Evolutionary conservation across 2,329 filamentous ascomycete species (phyloP), one percentile per base, ranked within the genome.

Genomic region (Tricladium varicosporioides): DNA sequence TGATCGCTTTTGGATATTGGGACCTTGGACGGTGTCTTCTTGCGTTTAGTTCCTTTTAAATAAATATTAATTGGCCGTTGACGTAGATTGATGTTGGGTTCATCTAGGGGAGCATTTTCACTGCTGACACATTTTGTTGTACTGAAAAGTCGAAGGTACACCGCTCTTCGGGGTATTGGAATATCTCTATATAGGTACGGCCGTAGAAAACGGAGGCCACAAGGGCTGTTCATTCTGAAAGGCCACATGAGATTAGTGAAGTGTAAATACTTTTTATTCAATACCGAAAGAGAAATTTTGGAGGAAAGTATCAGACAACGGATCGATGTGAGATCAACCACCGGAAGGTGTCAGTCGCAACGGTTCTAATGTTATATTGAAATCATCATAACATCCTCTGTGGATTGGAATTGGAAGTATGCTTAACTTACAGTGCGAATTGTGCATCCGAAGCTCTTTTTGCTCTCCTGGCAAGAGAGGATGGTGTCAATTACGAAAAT

Each of bases 311-410:
- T 78, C 76, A 79, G 77, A 76, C 75, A 74, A 69, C 75, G 78
- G 76, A 72, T 69, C 65, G 63, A 74, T 72, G 74, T 80, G 71
- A 76, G 76, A 80, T 82, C 78, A 81, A 73, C 70, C 77, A 77
- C 73, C 74, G 63, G 64, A 65, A 72, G 73, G 73, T 76, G 76
- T 82, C 79, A 81, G 75, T 81, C 78, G 79, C 79, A 81, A 80
- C 79, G 78, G 79, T 81, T 81, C 79, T 81, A 75, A 75, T 68
- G 70, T 76, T 73, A 75, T 72, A 75, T 72, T 69, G 70, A 69
- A 73, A 73, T 81, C 79, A 81, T 81, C 79, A 80, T 74, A 58
- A 56, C 36, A 65, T 49, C 55, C 54, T 57, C n/a, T 18, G 10
- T n/a, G 48, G 43, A 42, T 22, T 18, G 19, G n/a, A 43, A 42